Percentiles rank a stretch among this genome's conserved stretches.
These are phyloP conservation scores for Fusarium ramigenum DNA, from an alignment of 2,329 filamentous ascomycete genomes.

Conservation along the genomic window DNA sequence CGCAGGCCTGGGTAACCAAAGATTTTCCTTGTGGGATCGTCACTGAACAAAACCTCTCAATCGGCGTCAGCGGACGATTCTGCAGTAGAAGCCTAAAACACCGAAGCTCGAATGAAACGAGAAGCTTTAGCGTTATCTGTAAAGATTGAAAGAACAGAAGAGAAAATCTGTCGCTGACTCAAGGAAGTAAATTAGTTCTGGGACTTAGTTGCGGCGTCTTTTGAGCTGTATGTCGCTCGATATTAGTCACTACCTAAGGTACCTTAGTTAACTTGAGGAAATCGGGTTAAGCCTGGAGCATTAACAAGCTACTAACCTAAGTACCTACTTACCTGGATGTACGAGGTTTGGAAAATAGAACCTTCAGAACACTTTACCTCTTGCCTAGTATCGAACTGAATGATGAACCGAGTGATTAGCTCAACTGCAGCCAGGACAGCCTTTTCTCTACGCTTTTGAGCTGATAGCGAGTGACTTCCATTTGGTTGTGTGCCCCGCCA, in stretches of 20 bases:
- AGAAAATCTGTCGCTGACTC: background rate
- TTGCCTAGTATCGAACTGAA: background rate
- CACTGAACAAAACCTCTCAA: conserved; percentile 18
- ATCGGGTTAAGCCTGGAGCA: background rate
- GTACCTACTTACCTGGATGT: background rate
- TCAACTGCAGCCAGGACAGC: background rate
- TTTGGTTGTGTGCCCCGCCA: conserved; percentile 21
- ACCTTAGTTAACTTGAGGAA: conserved; percentile 10
- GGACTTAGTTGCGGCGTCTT: conserved; percentile 8
- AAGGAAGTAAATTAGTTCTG: background rate
- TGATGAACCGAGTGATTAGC: background rate
- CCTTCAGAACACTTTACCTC: background rate
- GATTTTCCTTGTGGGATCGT: conserved; percentile 1
- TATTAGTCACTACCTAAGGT: conserved; percentile 15
- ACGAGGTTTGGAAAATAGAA: background rate
- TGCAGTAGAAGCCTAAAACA: background rate
- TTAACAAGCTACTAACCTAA: background rate
- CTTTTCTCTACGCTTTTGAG: background rate
- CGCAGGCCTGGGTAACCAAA: background rate
- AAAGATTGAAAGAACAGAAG: background rate
- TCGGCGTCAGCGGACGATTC: conserved; percentile 4
- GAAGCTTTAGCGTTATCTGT: background rate
- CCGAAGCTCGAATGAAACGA: background rate
- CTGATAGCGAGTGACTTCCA: conserved; percentile 22
- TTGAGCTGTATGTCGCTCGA: conserved; percentile 6